These are phyloP conservation scores for Centrapalus pauciflorus DNA, from an alignment of 129 eudicot species.

Conservation along the genomic window DNA sequence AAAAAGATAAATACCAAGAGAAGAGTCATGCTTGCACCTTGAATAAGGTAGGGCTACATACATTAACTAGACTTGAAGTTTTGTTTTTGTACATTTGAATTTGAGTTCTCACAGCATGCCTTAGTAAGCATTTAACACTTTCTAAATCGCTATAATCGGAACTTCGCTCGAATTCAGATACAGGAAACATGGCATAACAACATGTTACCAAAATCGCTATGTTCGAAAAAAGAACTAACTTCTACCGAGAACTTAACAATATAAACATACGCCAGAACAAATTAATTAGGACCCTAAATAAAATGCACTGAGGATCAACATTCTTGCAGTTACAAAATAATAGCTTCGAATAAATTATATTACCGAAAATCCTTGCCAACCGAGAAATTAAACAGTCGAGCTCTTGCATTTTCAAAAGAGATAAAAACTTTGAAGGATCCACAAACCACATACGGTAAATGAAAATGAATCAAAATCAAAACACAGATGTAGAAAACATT, in stretches of 20 bases:
- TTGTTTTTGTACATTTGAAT: constrained; percentile 1
- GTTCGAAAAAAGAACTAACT: not conserved
- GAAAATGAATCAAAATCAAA: too few relatives aligned
- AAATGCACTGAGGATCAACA: constrained; percentile 13
- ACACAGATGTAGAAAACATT: too few relatives aligned
- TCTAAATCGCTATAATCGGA: constrained; percentile 2
- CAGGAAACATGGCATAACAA: not conserved
- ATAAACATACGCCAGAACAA: not conserved
- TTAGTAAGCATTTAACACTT: not conserved
- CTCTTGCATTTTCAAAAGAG: constrained; percentile 1
- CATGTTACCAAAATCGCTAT: too few relatives aligned
- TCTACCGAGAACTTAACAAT: not conserved
- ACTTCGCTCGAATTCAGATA: not conserved
- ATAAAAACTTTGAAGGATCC: too few relatives aligned
- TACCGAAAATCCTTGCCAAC: constrained; percentile 15
- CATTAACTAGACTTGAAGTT: not conserved
- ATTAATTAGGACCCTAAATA: not conserved
- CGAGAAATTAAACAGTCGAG: constrained; percentile 7
- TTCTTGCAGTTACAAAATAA: constrained; percentile 2
- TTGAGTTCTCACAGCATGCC: constrained; percentile 1
- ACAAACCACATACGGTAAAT: too few relatives aligned
- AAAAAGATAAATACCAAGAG: not conserved
- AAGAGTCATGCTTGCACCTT: not conserved
- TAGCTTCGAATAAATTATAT: not conserved
- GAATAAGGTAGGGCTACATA: not conserved